Evolutionary conservation across 2,329 filamentous ascomycete species (phyloP).

Genomic region (Sporothrix pseudoabietina): DNA sequence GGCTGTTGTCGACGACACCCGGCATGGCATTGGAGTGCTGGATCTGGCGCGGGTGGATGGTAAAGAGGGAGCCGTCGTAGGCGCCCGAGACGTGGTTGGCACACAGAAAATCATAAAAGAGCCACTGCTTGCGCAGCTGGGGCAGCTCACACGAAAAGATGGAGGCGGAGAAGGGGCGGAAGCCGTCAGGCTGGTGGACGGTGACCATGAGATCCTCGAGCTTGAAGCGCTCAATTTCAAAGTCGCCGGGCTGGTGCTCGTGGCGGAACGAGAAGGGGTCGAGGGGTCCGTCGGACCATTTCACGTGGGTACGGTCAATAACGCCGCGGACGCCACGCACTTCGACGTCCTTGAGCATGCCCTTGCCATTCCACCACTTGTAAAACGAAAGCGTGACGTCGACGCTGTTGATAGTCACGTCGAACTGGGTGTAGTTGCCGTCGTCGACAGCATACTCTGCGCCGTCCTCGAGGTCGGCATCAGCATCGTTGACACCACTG

Average conservation of each 20-base stretch:
- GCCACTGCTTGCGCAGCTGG: conserved; percentile 89
- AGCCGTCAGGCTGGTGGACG: conserved; percentile 83
- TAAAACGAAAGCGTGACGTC: conserved; percentile 95
- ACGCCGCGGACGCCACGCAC: conserved; percentile 92
- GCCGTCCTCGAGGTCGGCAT: conserved; percentile 41
- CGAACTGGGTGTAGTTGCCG: conserved; percentile 96
- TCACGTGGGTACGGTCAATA: conserved; percentile 82
- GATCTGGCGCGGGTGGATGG: conserved; percentile 89
- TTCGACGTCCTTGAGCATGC: conserved; percentile 86
- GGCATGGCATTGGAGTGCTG: conserved; percentile 66
- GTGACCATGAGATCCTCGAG: conserved; percentile 92
- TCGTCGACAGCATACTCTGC: conserved; percentile 63
- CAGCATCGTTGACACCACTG: neutral
- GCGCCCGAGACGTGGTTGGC: conserved; percentile 96
- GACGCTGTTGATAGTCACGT: conserved; percentile 90
- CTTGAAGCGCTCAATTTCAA: conserved; percentile 96
- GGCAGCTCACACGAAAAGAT: conserved; percentile 96
- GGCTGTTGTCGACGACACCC: conserved; percentile 55
- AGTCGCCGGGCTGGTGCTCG: conserved; percentile 86
- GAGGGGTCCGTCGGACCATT: conserved; percentile 66
- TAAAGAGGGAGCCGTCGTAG: conserved; percentile 94
- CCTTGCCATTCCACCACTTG: conserved; percentile 99
- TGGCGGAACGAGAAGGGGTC: conserved; percentile 89
- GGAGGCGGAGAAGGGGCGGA: conserved; percentile 93
- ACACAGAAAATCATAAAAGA: conserved; percentile 96